phyloP scores from a whole-genome alignment of 345 rosid genomes.

The Rhodamnia argentea region DNA sequence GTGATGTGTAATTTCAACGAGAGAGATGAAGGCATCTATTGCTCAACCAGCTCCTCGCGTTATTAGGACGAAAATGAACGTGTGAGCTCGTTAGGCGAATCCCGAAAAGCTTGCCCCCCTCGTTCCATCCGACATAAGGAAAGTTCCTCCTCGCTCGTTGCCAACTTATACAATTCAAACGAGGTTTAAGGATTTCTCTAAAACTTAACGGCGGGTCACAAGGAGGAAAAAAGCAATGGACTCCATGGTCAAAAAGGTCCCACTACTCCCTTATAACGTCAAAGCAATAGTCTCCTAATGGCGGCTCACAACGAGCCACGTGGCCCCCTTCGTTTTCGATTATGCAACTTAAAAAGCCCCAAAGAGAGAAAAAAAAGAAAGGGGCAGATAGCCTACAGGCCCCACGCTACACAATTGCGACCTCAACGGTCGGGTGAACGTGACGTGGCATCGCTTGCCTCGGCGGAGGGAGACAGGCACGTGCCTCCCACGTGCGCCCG shows the following conservation, averaged over 20 bases:
- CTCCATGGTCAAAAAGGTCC: background rate
- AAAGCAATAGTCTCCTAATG: background rate
- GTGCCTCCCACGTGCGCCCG: slow-evolving; percentile 31
- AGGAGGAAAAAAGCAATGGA: background rate
- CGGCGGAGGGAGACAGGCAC: slow-evolving; percentile 26
- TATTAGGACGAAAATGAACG: background rate
- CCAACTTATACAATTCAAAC: background rate
- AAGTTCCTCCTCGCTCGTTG: background rate
- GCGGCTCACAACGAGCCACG: background rate
- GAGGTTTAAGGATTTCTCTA: background rate
- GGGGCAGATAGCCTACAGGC: background rate
- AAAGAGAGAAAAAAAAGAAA: background rate
- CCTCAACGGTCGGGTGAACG: slow-evolving; percentile 45
- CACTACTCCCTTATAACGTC: background rate
- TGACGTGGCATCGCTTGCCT: background rate
- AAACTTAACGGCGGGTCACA: too few relatives aligned
- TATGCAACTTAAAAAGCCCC: background rate
- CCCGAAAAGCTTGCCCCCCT: background rate
- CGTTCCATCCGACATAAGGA: background rate
- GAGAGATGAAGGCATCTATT: accelerated
- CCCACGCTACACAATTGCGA: background rate
- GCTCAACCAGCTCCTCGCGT: background rate
- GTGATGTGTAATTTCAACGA: background rate
- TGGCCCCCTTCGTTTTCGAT: background rate
- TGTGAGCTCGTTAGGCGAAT: background rate